Evolutionary conservation across 371 early-diverging fungal species (phyloP).

Genomic region (Mucor racemosus): DNA sequence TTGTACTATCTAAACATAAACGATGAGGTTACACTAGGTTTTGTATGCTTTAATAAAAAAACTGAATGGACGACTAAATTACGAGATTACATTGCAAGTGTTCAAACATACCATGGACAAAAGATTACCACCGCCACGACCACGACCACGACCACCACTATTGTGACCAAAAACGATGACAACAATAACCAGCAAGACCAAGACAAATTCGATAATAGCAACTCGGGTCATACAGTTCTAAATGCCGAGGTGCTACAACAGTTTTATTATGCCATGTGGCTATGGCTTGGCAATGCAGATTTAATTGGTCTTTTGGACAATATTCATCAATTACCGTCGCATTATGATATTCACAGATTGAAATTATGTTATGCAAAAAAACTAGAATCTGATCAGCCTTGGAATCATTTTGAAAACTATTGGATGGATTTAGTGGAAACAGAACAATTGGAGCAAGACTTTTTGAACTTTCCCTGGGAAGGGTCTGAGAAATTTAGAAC

Average conservation of each 20-base stretch:
- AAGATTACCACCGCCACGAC: slow-evolving; percentile 9
- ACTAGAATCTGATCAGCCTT: slow-evolving; percentile 24
- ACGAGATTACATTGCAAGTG: slow-evolving; percentile 48
- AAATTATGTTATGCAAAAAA: slow-evolving; percentile 34
- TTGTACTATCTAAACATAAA: slow-evolving; percentile 51
- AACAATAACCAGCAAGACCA: background rate
- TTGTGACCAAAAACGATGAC: background rate
- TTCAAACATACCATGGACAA: slow-evolving; percentile 54
- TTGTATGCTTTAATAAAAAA: slow-evolving; percentile 54
- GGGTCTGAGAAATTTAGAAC: slow-evolving; percentile 36
- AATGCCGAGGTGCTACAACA: slow-evolving; percentile 46
- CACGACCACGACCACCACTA: background rate
- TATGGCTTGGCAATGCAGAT: slow-evolving; percentile 65
- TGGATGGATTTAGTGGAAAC: slow-evolving; percentile 53
- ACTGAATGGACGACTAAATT: slow-evolving; percentile 52
- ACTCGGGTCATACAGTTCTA: slow-evolving; percentile 12
- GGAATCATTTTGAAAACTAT: slow-evolving; percentile 29
- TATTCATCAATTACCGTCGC: slow-evolving; percentile 43
- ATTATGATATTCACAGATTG: slow-evolving; percentile 44
- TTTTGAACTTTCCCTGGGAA: slow-evolving; percentile 40
- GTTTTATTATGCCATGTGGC: slow-evolving; percentile 62
- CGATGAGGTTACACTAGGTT: slow-evolving; percentile 47
- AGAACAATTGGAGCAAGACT: slow-evolving; percentile 27
- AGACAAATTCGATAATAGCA: background rate
- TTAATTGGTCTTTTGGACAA: slow-evolving; percentile 36